Evolutionary conservation across 768 basidiomycete species (phyloP).

Genomic region (Xanthoconium purpureum): DNA sequence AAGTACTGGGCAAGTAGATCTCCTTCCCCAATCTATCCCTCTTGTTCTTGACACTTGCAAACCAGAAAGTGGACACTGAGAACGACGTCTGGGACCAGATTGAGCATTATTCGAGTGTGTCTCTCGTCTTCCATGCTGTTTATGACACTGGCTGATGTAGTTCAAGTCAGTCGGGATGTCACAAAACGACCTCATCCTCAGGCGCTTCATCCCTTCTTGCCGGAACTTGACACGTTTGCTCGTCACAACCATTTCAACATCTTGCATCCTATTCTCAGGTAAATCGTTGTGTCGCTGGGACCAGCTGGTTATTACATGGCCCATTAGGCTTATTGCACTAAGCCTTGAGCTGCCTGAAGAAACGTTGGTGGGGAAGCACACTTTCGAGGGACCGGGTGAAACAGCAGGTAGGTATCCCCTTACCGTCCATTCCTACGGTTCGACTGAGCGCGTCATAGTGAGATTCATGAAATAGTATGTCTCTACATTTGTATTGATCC

Average conservation of each 20-base stretch:
- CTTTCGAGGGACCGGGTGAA: conserved; percentile 38
- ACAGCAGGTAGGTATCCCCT: conserved; percentile 33
- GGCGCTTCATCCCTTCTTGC: conserved; percentile 46
- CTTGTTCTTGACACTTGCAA: background rate
- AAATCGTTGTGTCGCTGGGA: background rate
- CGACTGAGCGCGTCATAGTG: conserved; percentile 31
- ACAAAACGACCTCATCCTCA: conserved; percentile 45
- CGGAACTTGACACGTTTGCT: conserved; percentile 50
- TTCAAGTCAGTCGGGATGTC: conserved; percentile 46
- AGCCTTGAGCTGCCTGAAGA: conserved; percentile 56
- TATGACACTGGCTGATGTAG: background rate
- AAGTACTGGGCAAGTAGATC: conserved; percentile 43
- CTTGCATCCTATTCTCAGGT: conserved; percentile 48
- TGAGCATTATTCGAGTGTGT: conserved; percentile 57
- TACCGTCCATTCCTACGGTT: background rate
- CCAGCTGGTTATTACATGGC: background rate
- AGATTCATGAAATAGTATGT: conserved; percentile 65
- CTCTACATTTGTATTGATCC: background rate
- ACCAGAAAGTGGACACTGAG: conserved; percentile 49
- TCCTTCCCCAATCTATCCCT: background rate
- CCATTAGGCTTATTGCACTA: conserved; percentile 42
- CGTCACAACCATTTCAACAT: conserved; percentile 51
- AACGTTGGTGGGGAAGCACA: conserved; percentile 46
- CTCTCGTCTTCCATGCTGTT: background rate
- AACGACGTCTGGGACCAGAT: conserved; percentile 59